Base-by-base conservation (phyloP, 352 stramenopile species). In the Phytopythium kandeliae region DNA sequence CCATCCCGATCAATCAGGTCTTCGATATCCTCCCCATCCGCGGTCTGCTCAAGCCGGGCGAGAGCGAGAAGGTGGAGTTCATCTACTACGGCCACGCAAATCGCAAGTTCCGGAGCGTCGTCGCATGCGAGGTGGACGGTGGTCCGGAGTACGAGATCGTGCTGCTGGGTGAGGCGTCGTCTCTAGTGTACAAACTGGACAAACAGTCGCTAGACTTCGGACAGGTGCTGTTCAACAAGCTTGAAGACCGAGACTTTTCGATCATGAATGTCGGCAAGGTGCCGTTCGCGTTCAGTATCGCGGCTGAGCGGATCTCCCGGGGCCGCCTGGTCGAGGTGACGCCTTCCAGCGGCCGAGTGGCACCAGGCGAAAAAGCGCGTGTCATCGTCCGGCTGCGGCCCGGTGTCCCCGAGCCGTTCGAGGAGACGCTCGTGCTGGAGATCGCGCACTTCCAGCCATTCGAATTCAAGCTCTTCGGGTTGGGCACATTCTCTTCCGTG, bases 21-120 rank as follows among this genome's bases (percentile, higher is more conserved):
- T 98, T 98, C 59, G 94, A 98, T 51, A 97, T 98, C 30, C 57
- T 98, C 4, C 95, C 95, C 4, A 97, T 98, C 26, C 79, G 89
- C 8, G 93, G 86, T 0, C 31, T 69, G 0, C 62, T 98, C 1
- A 69, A 74, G 30, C 91, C 95, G 6, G 80, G 73, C n/a, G 89
- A 98, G 59, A 86, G 61, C 25, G 92, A 98, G 50, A 74, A 81
- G 21, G 70, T 98, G 46, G 95, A 98, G 41, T 97, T 98, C 57
- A 66, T 95, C 4, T 98, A 95, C 61, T 98, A 96, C 47, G 93
- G 89, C 3, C 93, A 97, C 54, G 73, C 80, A 9, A 98, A 98
- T 48, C 69, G 84, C 6, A 95, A 94, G 46, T 96, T 98, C 54
- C 86, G 85, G 51, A 91, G 71, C 30, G 69, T 71, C 0, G 90